These are phyloP conservation scores for Magnolia changhungtana DNA, from an alignment of 164 flowering plant species.

Conservation along the genomic window DNA sequence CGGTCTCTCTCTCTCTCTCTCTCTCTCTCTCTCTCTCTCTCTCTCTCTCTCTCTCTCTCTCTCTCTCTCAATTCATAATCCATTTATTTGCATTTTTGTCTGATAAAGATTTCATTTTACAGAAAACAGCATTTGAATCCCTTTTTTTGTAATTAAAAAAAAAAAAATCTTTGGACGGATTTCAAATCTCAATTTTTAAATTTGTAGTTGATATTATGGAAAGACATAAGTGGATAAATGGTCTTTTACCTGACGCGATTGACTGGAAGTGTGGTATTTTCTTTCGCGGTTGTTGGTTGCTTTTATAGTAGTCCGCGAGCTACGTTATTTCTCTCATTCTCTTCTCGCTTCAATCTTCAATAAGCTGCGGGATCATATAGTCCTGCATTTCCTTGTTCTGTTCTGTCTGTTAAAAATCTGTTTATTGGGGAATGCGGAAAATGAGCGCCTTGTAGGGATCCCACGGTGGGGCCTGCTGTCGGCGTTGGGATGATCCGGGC, in stretches of 20 bases:
- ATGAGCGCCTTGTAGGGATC: neutral
- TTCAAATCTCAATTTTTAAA: neutral
- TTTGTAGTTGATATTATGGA: neutral
- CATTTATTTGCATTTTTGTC: neutral
- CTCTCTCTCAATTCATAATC: neutral
- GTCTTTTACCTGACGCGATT: too few relatives aligned
- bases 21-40: too few relatives aligned
- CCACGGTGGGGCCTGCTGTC: neutral
- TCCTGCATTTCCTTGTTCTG: neutral
- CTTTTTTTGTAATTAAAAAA: neutral
- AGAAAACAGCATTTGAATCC: neutral
- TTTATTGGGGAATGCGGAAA: neutral
- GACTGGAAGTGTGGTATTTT: too few relatives aligned
- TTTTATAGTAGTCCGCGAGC: neutral
- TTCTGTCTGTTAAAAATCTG: neutral
- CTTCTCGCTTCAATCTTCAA: neutral
- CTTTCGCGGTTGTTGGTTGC: neutral
- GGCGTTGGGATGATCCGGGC: neutral
- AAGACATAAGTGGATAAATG: too few relatives aligned
- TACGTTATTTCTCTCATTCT: neutral
- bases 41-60: too few relatives aligned
- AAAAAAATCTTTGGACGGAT: neutral
- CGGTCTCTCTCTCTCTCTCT: neutral
- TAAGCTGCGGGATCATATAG: neutral
- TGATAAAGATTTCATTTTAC: neutral